phyloP scores from a whole-genome alignment of 2,329 filamentous ascomycete genomes.

The Escovopsis sp. region DNA sequence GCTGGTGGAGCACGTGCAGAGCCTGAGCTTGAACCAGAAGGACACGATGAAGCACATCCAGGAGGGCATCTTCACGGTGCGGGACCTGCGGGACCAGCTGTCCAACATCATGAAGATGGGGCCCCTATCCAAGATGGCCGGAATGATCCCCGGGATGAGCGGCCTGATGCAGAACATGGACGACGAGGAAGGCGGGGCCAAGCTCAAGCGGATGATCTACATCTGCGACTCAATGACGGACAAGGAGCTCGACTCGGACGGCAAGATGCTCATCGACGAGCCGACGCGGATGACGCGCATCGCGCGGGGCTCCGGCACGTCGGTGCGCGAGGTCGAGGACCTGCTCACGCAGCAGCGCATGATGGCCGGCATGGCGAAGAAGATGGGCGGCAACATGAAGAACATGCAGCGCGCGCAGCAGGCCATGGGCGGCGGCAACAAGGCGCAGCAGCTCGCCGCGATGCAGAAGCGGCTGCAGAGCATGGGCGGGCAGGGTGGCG shows the following conservation, averaged over 20 bases:
- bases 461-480: constrained; percentile 93
- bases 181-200: constrained; percentile 85
- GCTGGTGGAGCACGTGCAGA: constrained; percentile 90
- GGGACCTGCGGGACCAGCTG: constrained; percentile 87
- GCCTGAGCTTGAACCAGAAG: constrained; percentile 89
- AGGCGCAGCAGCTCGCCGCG: constrained; percentile 82
- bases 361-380: constrained; percentile 99
- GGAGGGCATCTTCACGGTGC: constrained; percentile 88
- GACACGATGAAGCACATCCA: constrained; percentile 98
- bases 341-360: constrained; percentile 94
- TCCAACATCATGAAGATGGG: constrained; percentile 99
- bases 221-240: constrained; percentile 97
- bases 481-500: constrained; percentile 60
- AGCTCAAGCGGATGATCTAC: constrained; percentile 96
- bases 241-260: constrained; percentile 88
- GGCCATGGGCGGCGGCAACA: constrained; percentile 80
- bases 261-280: constrained; percentile 85
- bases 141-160: constrained; percentile 93
- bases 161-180: constrained; percentile 93
- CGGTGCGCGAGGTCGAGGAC: constrained; percentile 85
- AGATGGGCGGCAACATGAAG: constrained; percentile 95
- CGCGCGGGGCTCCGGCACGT: constrained; percentile 78
- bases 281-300: constrained; percentile 87
- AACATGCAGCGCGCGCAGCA: constrained; percentile 92
- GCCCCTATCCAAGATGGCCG: constrained; percentile 88